These are phyloP conservation scores for Sclerotinia minor DNA, from an alignment of 2,329 filamentous ascomycete species.

Conservation along the genomic window DNA sequence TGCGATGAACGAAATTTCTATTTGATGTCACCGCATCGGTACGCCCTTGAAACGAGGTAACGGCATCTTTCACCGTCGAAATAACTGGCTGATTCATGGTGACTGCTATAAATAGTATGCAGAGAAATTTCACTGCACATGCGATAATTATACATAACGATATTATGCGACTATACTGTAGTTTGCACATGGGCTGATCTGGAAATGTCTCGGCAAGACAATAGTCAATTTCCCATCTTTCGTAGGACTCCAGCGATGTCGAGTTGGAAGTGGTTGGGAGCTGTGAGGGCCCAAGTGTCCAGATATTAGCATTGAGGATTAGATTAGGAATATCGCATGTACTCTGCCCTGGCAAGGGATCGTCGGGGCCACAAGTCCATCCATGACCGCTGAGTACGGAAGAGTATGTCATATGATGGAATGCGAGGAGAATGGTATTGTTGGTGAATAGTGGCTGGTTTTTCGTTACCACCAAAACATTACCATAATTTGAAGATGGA, in stretches of 20 bases:
- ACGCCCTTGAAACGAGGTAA: slow-evolving; percentile 43
- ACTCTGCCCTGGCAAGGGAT: slow-evolving; percentile 29
- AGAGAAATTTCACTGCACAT: slow-evolving; percentile 5
- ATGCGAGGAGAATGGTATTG: slow-evolving; percentile 29
- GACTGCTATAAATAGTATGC: slow-evolving; percentile 18
- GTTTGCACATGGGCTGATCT: slow-evolving; percentile 27
- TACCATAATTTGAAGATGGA: slow-evolving; percentile 25
- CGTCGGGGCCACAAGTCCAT: slow-evolving; percentile 33
- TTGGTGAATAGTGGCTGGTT: slow-evolving; percentile 25
- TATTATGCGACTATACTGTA: slow-evolving; percentile 30
- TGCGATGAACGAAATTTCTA: slow-evolving; percentile 34
- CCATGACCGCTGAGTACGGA: slow-evolving; percentile 33
- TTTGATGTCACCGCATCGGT: slow-evolving; percentile 40
- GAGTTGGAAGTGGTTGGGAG: background rate
- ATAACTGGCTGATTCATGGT: slow-evolving; percentile 35
- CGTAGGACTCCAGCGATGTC: slow-evolving; percentile 11
- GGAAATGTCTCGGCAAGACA: slow-evolving; percentile 30
- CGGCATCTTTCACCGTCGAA: slow-evolving; percentile 43
- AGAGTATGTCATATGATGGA: slow-evolving; percentile 29
- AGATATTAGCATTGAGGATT: slow-evolving; percentile 27
- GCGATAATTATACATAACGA: slow-evolving; percentile 2
- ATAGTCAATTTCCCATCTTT: slow-evolving; percentile 32
- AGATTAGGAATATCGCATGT: slow-evolving; percentile 31
- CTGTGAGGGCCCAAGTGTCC: slow-evolving; percentile 28
- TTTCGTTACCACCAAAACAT: slow-evolving; percentile 33